A percentile compares a stretch with the other conserved stretches of the same genome.
Evolutionary conservation across 768 basidiomycete species (phyloP).

Genomic region (Hemileccinum rubropunctum): DNA sequence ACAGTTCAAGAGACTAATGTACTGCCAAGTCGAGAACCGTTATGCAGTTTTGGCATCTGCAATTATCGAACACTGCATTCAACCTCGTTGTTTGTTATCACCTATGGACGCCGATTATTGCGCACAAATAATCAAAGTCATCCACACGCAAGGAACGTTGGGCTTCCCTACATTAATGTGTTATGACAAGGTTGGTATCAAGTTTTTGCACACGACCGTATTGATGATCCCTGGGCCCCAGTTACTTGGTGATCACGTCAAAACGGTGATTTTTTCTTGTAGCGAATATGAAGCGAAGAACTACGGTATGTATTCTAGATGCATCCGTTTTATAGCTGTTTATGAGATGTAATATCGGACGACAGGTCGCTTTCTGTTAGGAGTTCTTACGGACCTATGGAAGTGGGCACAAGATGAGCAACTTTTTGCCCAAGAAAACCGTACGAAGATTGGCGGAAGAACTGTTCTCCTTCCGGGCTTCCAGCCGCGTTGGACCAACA

Average conservation of each 20-base stretch:
- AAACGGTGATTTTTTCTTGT: conserved; percentile 84
- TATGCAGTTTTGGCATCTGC: conserved; percentile 52
- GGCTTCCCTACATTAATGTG: conserved; percentile 84
- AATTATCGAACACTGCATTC: conserved; percentile 88
- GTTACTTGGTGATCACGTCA: conserved; percentile 83
- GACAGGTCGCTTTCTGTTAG: conserved; percentile 81
- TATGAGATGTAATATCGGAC: conserved; percentile 2
- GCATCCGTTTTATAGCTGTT: neutral
- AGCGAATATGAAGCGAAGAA: conserved; percentile 96
- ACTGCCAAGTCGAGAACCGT: conserved; percentile 29
- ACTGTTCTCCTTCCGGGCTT: conserved; percentile 67
- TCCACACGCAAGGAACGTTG: conserved; percentile 86
- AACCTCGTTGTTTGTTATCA: conserved; percentile 88
- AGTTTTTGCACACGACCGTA: neutral
- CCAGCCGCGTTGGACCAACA: conserved; percentile 49
- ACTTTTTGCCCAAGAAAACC: conserved; percentile 68
- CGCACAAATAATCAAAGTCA: conserved; percentile 82
- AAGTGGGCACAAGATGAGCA: conserved; percentile 80
- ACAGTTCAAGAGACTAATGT: conserved; percentile 6
- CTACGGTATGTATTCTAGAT: conserved; percentile 57
- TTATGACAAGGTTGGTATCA: conserved; percentile 68
- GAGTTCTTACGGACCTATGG: conserved; percentile 72
- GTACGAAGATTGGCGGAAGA: conserved; percentile 61
- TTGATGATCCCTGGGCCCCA: conserved; percentile 30
- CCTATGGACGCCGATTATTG: conserved; percentile 97